A percentile compares a stretch with the other conserved stretches of the same genome.
Conservation (phyloP, 1,284 basidiomycete species). For the Ustilago esculenta region DNA sequence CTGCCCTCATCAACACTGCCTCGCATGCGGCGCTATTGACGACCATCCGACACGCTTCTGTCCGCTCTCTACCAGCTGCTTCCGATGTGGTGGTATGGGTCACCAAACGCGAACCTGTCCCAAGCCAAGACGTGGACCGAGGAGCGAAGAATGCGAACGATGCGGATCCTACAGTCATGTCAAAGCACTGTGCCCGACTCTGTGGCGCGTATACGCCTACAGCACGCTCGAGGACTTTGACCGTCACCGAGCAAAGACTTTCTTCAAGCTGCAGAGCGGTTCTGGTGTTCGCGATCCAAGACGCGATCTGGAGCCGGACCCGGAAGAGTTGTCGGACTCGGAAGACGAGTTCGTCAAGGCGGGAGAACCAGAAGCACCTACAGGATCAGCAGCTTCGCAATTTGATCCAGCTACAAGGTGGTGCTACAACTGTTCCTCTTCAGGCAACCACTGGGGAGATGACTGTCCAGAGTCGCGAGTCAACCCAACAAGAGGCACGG, state of each 20-base stretch:
- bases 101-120: constrained; percentile 80
- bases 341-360: constrained; percentile 26
- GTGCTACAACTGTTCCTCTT: constrained; percentile 87
- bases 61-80: constrained; percentile 83
- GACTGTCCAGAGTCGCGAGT: constrained; percentile 76
- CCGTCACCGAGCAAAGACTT: constrained; percentile 23
- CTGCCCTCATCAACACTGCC: constrained; percentile 73
- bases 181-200: constrained; percentile 81
- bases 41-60: constrained; percentile 84
- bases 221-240: constrained; percentile 73
- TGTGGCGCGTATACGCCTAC: constrained; percentile 88
- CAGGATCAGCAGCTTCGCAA: background rate
- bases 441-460: constrained; percentile 82
- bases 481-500: constrained; percentile 71
- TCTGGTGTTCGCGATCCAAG: constrained; percentile 14
- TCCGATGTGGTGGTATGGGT: constrained; percentile 84
- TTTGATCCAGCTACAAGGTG: constrained; percentile 72
- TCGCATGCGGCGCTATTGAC: constrained; percentile 85
- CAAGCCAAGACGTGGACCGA: constrained; percentile 29
- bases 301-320: constrained; percentile 22
- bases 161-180: constrained; percentile 79
- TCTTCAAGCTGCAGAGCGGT: constrained; percentile 16
- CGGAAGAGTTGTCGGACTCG: constrained; percentile 26
- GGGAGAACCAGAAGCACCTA: constrained; percentile 23
- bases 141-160: constrained; percentile 74